phyloP scores from a whole-genome alignment of 208 protist genomes.

The Phytomonas francai region DNA sequence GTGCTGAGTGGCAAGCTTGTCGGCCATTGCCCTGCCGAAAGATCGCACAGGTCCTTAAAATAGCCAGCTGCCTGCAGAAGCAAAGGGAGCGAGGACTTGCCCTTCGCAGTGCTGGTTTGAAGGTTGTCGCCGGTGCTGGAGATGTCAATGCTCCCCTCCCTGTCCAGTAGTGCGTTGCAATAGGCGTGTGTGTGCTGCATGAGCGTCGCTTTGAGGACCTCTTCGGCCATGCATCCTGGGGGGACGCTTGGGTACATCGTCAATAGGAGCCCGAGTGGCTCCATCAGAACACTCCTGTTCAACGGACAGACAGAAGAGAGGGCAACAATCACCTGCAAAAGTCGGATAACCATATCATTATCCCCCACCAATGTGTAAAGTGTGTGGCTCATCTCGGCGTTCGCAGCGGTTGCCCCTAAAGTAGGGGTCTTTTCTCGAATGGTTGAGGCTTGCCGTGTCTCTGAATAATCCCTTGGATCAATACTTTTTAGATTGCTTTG shows the following conservation, averaged over 20 bases:
- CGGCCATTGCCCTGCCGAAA: conserved; percentile 19
- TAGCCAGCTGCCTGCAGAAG: conserved; percentile 41
- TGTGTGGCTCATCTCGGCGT: background rate
- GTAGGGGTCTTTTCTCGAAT: background rate
- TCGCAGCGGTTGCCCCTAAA: background rate
- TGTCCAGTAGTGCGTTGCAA: conserved; percentile 20
- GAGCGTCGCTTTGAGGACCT: conserved; percentile 54
- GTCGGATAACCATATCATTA: conserved; percentile 48
- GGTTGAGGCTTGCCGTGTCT: background rate
- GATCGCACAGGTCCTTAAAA: conserved; percentile 52
- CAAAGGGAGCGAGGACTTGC: background rate
- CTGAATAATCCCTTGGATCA: background rate
- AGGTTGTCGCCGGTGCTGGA: background rate
- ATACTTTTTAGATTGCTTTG: background rate
- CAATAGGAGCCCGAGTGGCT: conserved; percentile 51
- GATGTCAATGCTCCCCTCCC: background rate
- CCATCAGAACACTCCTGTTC: conserved; percentile 22
- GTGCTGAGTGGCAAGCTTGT: conserved; percentile 19
- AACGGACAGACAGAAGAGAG: conserved; percentile 44
- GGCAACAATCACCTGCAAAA: conserved; percentile 45
- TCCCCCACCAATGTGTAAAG: conserved; percentile 18
- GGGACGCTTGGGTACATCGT: conserved; percentile 37
- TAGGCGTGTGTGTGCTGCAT: conserved; percentile 40
- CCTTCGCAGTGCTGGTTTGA: conserved; percentile 4
- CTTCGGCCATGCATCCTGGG: conserved; percentile 51